A percentile compares a stretch with the other conserved stretches of the same genome.
Conservation (phyloP, 306 rosid species). For the Ormosia semicastrata region DNA sequence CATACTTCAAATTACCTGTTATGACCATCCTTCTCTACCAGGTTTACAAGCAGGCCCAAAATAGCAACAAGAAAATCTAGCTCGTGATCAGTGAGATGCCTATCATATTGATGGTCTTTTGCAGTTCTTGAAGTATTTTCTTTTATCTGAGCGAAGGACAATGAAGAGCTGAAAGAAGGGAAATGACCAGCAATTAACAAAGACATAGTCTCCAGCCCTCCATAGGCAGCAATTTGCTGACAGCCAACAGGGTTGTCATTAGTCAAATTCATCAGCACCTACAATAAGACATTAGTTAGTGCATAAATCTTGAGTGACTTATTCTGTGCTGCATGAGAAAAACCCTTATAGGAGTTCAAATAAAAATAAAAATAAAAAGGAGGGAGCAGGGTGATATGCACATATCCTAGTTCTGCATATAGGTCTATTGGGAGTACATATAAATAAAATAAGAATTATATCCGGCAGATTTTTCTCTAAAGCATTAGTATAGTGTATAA, state of each 20-base stretch:
- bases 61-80: conserved; percentile 96
- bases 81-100: conserved; percentile 76
- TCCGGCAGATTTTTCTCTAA: conserved; percentile 1
- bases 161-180: conserved; percentile 68
- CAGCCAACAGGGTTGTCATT: conserved; percentile 96
- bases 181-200: conserved; percentile 87
- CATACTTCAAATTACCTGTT: conserved; percentile 61
- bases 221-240: conserved; percentile 76
- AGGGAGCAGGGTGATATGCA: neutral
- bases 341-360: neutral
- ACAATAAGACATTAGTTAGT: conserved; percentile 30
- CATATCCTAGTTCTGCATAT: neutral
- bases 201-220: conserved; percentile 92
- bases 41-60: conserved; percentile 93
- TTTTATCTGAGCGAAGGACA: conserved; percentile 43
- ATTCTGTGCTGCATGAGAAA: neutral
- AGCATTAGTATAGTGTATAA: neutral
- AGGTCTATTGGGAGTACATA: neutral
- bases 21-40: conserved; percentile 85
- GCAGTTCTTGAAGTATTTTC: conserved; percentile 38
- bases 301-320: neutral
- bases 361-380: neutral
- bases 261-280: conserved; percentile 98
- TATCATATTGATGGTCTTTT: conserved; percentile 48
- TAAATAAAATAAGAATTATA: conserved; percentile 6